Conservation (phyloP, 306 rosid genomes). For the Echinosophora koreensis region DNA sequence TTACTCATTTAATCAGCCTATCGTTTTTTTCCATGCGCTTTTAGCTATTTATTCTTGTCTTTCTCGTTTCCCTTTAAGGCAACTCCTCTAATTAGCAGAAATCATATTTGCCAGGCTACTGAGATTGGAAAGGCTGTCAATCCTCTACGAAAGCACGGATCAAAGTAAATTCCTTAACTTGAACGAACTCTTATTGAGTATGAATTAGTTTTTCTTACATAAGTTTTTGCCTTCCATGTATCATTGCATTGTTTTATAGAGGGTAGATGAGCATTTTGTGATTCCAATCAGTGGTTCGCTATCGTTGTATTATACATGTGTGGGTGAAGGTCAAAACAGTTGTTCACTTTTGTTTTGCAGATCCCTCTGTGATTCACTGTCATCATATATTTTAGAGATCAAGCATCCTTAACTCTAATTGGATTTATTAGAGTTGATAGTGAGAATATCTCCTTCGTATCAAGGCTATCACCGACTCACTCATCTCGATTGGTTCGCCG, state of each 20-base stretch:
- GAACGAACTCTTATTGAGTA: constrained; percentile 76
- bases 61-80: not conserved
- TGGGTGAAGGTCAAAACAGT: not conserved
- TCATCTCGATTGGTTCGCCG: too few species aligned
- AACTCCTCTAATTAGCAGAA: constrained; percentile 19
- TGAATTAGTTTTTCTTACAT: constrained; percentile 39
- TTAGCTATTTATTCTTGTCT: not conserved
- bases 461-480: too few species aligned
- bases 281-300: constrained; percentile 9
- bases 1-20: constrained; percentile 27
- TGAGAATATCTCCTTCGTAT: too few species aligned
- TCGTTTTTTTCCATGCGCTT: not conserved
- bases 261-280: not conserved
- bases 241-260: constrained; percentile 15
- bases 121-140: constrained; percentile 89
- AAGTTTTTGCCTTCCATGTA: constrained; percentile 7
- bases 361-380: not conserved
- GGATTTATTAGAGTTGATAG: too few species aligned
- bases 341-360: constrained; percentile 14
- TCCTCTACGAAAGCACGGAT: constrained; percentile 69
- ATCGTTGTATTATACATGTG: not conserved
- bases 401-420: constrained; percentile 8
- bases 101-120: constrained; percentile 66
- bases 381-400: not conserved
- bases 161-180: constrained; percentile 62